phyloP scores from a whole-genome alignment of 495 filamentous ascomycete genomes.

The Xylaria curta region DNA sequence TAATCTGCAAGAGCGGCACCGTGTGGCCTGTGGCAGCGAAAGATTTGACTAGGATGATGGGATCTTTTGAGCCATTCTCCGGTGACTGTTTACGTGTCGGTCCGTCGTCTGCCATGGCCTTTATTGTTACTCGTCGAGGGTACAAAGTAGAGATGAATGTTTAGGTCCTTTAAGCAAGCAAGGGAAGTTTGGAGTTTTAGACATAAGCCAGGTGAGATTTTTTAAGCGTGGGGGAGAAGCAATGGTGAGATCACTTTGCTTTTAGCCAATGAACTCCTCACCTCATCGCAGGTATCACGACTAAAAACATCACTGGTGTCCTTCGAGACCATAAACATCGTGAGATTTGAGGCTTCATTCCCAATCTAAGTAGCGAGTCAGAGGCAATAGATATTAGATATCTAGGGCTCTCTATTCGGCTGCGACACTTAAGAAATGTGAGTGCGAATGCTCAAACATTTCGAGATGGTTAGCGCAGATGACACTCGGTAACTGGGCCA shows the following conservation, averaged over 20 bases:
- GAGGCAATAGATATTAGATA: neutral
- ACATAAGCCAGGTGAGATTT: neutral
- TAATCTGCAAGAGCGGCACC: conserved; percentile 31
- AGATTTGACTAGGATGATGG: conserved; percentile 16
- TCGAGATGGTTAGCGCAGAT: no score
- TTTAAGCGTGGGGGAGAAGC: neutral
- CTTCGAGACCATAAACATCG: no score
- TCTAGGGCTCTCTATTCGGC: no score
- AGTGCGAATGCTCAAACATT: no score
- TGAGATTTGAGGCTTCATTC: neutral
- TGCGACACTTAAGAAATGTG: no score
- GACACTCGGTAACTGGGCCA: no score
- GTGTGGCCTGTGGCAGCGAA: conserved; percentile 32
- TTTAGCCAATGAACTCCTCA: neutral
- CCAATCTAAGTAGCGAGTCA: no score
- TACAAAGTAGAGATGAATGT: neutral
- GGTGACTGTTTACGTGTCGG: neutral
- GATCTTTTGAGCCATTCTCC: neutral
- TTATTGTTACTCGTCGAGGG: neutral
- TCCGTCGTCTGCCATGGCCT: neutral
- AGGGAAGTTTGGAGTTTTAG: neutral
- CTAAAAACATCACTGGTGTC: no score
- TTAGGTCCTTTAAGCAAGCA: neutral
- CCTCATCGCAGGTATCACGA: no score
- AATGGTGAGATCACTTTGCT: neutral